A percentile compares a stretch with the other conserved stretches of the same genome.
phyloP scores from a whole-genome alignment of 148 eudicot genomes.

The Pouteria glomerata region DNA sequence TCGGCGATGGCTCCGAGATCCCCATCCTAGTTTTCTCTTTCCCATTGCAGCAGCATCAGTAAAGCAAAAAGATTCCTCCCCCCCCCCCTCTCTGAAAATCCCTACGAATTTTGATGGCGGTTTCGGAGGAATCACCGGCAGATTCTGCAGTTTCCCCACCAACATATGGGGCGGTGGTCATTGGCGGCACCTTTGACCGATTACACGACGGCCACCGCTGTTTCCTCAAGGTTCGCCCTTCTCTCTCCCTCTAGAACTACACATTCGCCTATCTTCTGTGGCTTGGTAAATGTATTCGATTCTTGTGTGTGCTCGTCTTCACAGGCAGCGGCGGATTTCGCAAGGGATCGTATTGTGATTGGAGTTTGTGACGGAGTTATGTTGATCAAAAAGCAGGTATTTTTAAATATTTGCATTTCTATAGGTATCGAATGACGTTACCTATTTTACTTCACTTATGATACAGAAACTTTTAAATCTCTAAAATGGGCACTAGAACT shows the following conservation, averaged over 20 bases:
- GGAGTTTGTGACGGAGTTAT: slow-evolving; percentile 94
- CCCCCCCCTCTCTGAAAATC: background rate
- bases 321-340: slow-evolving; percentile 73
- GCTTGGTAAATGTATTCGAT: background rate
- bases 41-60: background rate
- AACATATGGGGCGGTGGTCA: slow-evolving; percentile 61
- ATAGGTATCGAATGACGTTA: background rate
- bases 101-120: slow-evolving; percentile 1
- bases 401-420: background rate
- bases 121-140: slow-evolving; percentile 14
- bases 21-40: background rate
- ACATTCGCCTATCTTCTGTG: background rate
- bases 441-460: background rate
- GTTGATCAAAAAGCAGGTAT: slow-evolving; percentile 74
- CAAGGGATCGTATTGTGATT: slow-evolving; percentile 70
- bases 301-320: background rate
- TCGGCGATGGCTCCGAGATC: background rate
- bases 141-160: slow-evolving; percentile 36
- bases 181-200: slow-evolving; percentile 96
- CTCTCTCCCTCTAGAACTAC: background rate
- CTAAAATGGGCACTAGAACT: background rate
- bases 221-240: slow-evolving; percentile 58
- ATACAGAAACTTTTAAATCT: background rate
- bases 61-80: background rate
- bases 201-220: slow-evolving; percentile 91